Conservation (phyloP, 2,329 filamentous ascomycete genomes). For the Ophiostoma quercus region DNA sequence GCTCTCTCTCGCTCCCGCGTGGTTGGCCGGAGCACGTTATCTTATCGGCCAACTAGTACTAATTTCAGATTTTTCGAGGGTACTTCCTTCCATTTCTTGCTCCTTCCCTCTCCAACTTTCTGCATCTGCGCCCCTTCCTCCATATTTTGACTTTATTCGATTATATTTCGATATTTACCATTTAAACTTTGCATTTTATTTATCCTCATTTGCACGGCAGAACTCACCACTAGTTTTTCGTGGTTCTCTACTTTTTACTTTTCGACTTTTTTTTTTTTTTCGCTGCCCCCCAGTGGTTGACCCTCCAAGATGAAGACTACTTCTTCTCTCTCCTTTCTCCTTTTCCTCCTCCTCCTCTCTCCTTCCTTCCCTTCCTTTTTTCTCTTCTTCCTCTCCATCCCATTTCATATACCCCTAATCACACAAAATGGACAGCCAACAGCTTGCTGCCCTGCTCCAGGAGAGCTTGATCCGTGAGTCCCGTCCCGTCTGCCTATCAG, state of each 20-base stretch:
- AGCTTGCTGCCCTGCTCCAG: constrained; percentile 81
- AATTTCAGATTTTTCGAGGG: constrained; percentile 12
- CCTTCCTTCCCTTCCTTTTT: neutral
- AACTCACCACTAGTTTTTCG: constrained; percentile 17
- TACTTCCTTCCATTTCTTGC: neutral
- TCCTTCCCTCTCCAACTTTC: neutral
- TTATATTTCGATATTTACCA: neutral
- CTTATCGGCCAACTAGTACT: constrained; percentile 9
- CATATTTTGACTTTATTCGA: neutral
- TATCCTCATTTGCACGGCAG: constrained; percentile 20
- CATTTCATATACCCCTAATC: constrained; percentile 11
- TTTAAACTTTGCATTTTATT: neutral
- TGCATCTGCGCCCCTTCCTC: constrained; percentile 11
- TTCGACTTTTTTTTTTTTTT: constrained; percentile 11
- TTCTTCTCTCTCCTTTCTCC: neutral
- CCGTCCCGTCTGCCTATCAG: neutral
- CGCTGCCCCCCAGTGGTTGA: constrained; percentile 1
- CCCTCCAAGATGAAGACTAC: constrained; percentile 12
- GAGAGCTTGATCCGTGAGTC: constrained; percentile 76
- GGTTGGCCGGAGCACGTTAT: constrained; percentile 9
- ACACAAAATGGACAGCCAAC: constrained; percentile 66
- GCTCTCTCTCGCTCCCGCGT: neutral
- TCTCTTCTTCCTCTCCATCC: constrained; percentile 11
- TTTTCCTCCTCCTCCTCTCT: neutral
- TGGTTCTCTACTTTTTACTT: constrained; percentile 8